These are phyloP conservation scores for Aleurites moluccanus DNA, from an alignment of 441 rosid genomes.

Conservation along the genomic window DNA sequence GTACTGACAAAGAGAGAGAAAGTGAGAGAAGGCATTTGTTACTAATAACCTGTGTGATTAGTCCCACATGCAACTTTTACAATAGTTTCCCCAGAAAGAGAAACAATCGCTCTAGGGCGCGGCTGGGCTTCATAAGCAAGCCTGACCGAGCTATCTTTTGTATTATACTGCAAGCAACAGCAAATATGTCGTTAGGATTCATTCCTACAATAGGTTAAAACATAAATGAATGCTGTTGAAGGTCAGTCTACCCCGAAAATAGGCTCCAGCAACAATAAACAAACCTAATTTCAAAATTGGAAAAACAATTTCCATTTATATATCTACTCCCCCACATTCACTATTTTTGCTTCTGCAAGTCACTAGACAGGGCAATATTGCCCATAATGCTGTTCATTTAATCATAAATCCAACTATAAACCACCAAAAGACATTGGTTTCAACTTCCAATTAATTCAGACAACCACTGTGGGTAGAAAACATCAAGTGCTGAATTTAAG, in stretches of 20 bases:
- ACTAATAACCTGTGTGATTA: constrained; percentile 82
- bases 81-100: constrained; percentile 75
- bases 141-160: constrained; percentile 83
- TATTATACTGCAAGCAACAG: constrained; percentile 63
- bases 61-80: constrained; percentile 94
- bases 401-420: neutral
- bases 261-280: neutral
- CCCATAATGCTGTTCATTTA: neutral
- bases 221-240: constrained; percentile 2
- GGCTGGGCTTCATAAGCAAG: constrained; percentile 96
- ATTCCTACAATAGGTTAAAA: neutral
- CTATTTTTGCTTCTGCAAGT: neutral
- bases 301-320: neutral
- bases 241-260: neutral
- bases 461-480: neutral
- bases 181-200: neutral
- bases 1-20: neutral
- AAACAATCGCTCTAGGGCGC: constrained; percentile 72
- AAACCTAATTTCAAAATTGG: neutral
- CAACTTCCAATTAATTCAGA: neutral
- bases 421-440: neutral
- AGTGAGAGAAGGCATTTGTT: neutral
- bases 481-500: neutral
- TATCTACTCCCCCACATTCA: neutral
- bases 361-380: neutral